Conservation (phyloP, 75 land plant species). For the Selaginella moellendorffii region DNA sequence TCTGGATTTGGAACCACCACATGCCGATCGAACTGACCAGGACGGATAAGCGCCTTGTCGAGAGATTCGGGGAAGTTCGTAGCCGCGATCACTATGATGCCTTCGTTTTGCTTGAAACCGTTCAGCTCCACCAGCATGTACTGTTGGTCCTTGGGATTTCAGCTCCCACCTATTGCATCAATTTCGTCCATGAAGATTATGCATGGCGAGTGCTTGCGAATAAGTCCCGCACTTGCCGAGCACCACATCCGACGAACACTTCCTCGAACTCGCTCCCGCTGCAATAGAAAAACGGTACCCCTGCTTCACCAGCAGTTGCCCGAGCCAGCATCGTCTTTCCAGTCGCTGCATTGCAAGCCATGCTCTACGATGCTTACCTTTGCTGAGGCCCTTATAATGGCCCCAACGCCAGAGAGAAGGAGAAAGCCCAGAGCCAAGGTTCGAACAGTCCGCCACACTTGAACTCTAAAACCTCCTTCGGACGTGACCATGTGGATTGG, state of each 20-base stretch:
- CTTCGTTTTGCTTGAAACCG: slow-evolving; percentile 13
- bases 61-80: slow-evolving; percentile 7
- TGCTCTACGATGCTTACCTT: no score
- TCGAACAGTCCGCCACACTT: slow-evolving; percentile 86
- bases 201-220: slow-evolving; percentile 11
- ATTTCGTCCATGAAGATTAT: slow-evolving; percentile 20
- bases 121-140: slow-evolving; percentile 14
- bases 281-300: slow-evolving; percentile 8
- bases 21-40: slow-evolving; percentile 9
- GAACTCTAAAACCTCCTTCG: slow-evolving; percentile 81
- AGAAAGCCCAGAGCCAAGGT: slow-evolving; percentile 65
- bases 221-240: slow-evolving; percentile 12
- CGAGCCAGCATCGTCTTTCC: slow-evolving; percentile 95
- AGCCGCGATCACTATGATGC: slow-evolving; percentile 10
- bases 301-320: slow-evolving; percentile 50
- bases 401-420: slow-evolving; percentile 75
- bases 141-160: slow-evolving; percentile 16
- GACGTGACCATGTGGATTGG: slow-evolving; percentile 91
- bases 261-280: slow-evolving; percentile 14
- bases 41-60: slow-evolving; percentile 13
- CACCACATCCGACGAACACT: slow-evolving; percentile 11
- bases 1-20: slow-evolving; percentile 5
- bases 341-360: slow-evolving; percentile 95
- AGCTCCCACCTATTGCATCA: slow-evolving; percentile 18
- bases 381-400: slow-evolving; percentile 84